A percentile compares a stretch with the other conserved stretches of the same genome.
These are phyloP conservation scores for Micractinium sp. DNA, from an alignment of 139 green algal genomes.

Conservation along the genomic window DNA sequence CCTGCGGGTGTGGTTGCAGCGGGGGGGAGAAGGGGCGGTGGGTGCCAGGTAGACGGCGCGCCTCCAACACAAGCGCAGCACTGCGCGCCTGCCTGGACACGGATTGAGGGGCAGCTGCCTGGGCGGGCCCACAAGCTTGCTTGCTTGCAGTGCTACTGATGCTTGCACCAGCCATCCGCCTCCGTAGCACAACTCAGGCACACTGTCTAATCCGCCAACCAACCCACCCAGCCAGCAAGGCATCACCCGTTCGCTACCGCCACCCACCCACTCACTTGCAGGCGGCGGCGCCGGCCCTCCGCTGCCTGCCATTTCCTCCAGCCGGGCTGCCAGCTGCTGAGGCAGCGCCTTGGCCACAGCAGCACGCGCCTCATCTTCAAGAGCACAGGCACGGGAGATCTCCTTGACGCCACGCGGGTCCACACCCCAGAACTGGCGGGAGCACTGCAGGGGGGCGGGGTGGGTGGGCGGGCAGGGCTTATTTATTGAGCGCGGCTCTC, in stretches of 20 bases:
- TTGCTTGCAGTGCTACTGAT: too few relatives aligned
- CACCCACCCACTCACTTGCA: background rate
- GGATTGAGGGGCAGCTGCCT: too few relatives aligned
- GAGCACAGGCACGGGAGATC: slow-evolving; percentile 49
- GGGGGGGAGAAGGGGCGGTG: background rate
- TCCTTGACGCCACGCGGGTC: slow-evolving; percentile 13
- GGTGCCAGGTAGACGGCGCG: too few relatives aligned
- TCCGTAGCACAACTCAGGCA: too few relatives aligned
- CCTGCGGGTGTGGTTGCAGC: background rate
- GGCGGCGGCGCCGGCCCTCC: slow-evolving; percentile 61
- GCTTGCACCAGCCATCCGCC: too few relatives aligned
- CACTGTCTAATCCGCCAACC: background rate
- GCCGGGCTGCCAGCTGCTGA: slow-evolving; percentile 49
- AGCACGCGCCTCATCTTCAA: slow-evolving; percentile 57
- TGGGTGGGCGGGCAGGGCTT: background rate
- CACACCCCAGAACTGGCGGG: slow-evolving; percentile 39
- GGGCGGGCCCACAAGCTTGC: too few relatives aligned
- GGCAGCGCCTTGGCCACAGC: slow-evolving; percentile 46
- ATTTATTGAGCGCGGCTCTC: background rate
- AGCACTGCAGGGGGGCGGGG: background rate
- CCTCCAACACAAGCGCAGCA: too few relatives aligned
- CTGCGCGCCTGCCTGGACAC: too few relatives aligned
- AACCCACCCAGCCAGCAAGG: too few relatives aligned
- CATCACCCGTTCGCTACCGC: background rate
- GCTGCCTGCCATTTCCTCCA: slow-evolving; percentile 53